Conservation (phyloP, 331 rosid genomes). For the Arachis monticola region DNA sequence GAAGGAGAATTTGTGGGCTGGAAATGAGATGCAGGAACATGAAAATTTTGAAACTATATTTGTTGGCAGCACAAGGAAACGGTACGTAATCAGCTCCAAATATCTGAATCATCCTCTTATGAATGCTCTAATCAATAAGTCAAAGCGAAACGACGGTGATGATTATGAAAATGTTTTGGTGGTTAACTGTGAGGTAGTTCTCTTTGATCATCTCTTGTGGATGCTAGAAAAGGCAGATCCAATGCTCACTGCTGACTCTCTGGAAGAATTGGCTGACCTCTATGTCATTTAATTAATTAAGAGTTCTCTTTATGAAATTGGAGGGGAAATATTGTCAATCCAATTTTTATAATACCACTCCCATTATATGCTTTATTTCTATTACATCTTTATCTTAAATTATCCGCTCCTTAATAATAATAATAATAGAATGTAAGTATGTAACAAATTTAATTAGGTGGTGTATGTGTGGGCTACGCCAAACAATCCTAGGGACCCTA, state of each 20-base stretch:
- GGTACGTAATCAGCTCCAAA: constrained; percentile 69
- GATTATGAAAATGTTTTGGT: constrained; percentile 45
- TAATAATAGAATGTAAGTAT: too few relatives aligned
- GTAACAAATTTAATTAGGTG: too few relatives aligned
- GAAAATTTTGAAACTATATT: constrained; percentile 50
- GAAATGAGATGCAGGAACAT: constrained; percentile 39
- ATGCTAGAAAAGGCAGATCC: constrained; percentile 85
- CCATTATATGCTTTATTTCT: too few relatives aligned
- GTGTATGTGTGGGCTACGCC: too few relatives aligned
- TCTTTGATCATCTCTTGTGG: constrained; percentile 84
- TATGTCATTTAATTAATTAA: constrained; percentile 50
- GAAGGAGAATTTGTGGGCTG: constrained; percentile 53
- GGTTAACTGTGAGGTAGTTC: constrained; percentile 84
- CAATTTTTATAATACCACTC: too few relatives aligned
- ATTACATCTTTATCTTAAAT: too few relatives aligned
- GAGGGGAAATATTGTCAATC: too few relatives aligned
- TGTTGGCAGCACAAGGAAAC: constrained; percentile 84
- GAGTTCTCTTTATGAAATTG: neutral
- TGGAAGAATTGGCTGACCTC: constrained; percentile 79
- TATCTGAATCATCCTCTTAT: constrained; percentile 76
- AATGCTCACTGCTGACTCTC: constrained; percentile 63
- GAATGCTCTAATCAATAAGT: constrained; percentile 69
- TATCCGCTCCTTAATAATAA: too few relatives aligned
- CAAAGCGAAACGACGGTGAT: constrained; percentile 37
- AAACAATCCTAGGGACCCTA: too few relatives aligned